Base-by-base conservation (phyloP, 257 asterid genomes). In the Asclepias syriaca region DNA sequence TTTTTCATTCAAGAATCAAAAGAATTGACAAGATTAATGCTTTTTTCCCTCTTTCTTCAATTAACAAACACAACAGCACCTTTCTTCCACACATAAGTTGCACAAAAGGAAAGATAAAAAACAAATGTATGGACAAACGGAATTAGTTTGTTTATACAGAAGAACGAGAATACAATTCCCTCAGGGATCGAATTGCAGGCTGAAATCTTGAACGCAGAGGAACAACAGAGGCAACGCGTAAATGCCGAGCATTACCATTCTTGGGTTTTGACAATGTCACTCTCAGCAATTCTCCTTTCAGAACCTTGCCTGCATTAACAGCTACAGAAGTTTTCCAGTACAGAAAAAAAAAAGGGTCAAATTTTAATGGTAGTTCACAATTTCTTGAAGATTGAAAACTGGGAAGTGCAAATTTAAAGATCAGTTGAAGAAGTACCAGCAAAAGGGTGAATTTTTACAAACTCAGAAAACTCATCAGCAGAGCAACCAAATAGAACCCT, bases 401-500 rank as follows among this genome's bases (percentile, higher is more conserved):
- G 19, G 34, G 45, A 66, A 16, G 27, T 61, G 8, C 67, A 21
- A 61, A 29, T 24, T 4, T 4, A 54, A 12, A 57, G 64, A 15
- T 29, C 40, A 72, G 46, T 45, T 43, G 21, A 56, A 24, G 22
- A 32, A 39, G 53, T 86, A 91, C 96, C 94, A 14, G 96, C 90
- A 73, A 66, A 80, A 64, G 98, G 96, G 56, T 82, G 91, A 71
- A 79, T 83, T 73, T 84, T 93, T 79, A 90, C 88, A 55, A 91
- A 93, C 75, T 91, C 85, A 72, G 89, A 88, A 75, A 93, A 87
- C 74, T 89, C 95, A 75, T 89, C 96, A 8, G 96, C 95, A 11
- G 96, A 89, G 87, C 98, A 93, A 66, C 97, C 98, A 83, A 93
- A 87, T 80, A 93, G 77, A 72, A 84, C 90, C 79, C 82, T 86